A percentile compares a stretch with the other conserved stretches of the same genome.
These are phyloP conservation scores for Phytophthora citrophthora DNA, from an alignment of 352 stramenopile genomes.

Conservation along the genomic window DNA sequence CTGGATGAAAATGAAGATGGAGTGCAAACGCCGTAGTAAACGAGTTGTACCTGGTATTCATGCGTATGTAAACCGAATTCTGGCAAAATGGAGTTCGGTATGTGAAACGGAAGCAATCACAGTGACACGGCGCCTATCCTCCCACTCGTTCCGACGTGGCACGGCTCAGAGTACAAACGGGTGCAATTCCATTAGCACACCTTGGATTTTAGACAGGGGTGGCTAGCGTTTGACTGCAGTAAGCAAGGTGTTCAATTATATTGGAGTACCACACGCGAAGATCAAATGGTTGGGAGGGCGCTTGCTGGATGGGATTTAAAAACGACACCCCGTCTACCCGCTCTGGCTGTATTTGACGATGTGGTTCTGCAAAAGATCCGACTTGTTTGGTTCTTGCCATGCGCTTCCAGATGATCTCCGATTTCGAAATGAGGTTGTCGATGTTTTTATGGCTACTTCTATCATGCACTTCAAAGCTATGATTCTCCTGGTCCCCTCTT, in stretches of 20 bases:
- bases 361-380: background rate
- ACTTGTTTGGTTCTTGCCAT: background rate
- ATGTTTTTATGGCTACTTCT: background rate
- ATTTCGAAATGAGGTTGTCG: slow-evolving; percentile 2
- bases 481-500: background rate
- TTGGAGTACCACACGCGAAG: slow-evolving; percentile 17
- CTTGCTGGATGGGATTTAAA: slow-evolving; percentile 2
- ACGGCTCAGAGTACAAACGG: slow-evolving; percentile 10
- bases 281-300: slow-evolving; percentile 10
- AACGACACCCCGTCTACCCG: background rate
- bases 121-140: background rate
- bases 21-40: background rate
- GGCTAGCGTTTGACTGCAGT: slow-evolving; percentile 7
- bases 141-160: slow-evolving; percentile 9
- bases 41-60: slow-evolving; percentile 9
- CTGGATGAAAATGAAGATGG: background rate
- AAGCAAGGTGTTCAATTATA: slow-evolving; percentile 22
- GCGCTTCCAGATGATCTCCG: background rate
- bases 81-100: slow-evolving; percentile 1
- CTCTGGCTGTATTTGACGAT: background rate
- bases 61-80: slow-evolving; percentile 6
- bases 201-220: background rate
- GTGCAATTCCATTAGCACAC: slow-evolving; percentile 5
- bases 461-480: slow-evolving; percentile 6
- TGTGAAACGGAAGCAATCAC: background rate